Conservation (phyloP, 2,329 filamentous ascomycete genomes). For the Verticillium klebahnii region DNA sequence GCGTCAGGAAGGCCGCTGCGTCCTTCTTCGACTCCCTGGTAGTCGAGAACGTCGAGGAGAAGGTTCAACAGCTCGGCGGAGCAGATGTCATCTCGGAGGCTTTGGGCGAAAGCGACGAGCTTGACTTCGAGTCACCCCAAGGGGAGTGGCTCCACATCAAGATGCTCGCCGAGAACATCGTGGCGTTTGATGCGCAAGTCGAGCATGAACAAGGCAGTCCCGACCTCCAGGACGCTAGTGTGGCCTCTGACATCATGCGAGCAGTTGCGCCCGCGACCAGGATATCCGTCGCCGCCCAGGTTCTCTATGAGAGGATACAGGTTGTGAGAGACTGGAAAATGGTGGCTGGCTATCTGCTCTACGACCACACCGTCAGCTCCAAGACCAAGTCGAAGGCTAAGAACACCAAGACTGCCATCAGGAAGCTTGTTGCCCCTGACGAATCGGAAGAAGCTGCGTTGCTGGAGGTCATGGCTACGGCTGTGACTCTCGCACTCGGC, state of each 20-base stretch:
- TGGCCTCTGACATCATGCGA: slow-evolving; percentile 53
- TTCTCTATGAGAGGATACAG: slow-evolving; percentile 74
- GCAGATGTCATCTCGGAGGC: slow-evolving; percentile 71
- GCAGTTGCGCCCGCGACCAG: slow-evolving; percentile 69
- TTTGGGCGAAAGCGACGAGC: slow-evolving; percentile 65
- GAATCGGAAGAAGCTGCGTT: slow-evolving; percentile 78
- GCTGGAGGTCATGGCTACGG: slow-evolving; percentile 79
- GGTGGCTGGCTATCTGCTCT: slow-evolving; percentile 83
- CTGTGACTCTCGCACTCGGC: slow-evolving; percentile 69
- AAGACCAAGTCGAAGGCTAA: slow-evolving; percentile 47
- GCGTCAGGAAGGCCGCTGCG: slow-evolving; percentile 83
- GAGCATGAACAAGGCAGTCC: slow-evolving; percentile 48
- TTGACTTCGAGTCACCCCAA: slow-evolving; percentile 72
- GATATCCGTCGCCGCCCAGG: slow-evolving; percentile 80
- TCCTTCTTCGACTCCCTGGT: slow-evolving; percentile 88
- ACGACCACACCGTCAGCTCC: slow-evolving; percentile 73
- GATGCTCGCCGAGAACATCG: slow-evolving; percentile 77
- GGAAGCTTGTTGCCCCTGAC: slow-evolving; percentile 66
- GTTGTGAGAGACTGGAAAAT: slow-evolving; percentile 85
- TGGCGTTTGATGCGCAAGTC: slow-evolving; percentile 72
- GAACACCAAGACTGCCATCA: slow-evolving; percentile 60
- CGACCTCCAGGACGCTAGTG: slow-evolving; percentile 39
- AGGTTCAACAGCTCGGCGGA: slow-evolving; percentile 80
- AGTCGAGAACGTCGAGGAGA: slow-evolving; percentile 72
- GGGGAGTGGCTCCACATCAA: slow-evolving; percentile 89